Conservation (phyloP, 805 yeast genomes). For the Candida yuanshanica region DNA sequence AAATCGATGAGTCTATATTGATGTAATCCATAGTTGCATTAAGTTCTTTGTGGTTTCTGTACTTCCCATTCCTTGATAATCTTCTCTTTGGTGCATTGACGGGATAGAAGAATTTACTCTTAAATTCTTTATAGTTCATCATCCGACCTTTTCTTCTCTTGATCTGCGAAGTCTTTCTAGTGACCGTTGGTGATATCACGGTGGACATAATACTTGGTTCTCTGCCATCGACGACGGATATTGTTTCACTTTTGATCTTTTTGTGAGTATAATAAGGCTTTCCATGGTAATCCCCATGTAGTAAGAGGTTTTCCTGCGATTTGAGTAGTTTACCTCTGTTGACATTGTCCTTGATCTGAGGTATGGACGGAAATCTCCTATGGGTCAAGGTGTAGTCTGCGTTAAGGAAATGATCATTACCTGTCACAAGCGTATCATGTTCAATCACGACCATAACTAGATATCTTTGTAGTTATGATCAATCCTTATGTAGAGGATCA, state of each 20-base stretch:
- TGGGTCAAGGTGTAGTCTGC: background rate
- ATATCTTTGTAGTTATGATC: no score
- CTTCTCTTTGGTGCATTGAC: conserved; percentile 20
- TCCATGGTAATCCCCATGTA: background rate
- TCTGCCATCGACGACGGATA: conserved; percentile 6
- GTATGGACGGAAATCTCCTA: conserved; percentile 6
- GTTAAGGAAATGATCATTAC: background rate
- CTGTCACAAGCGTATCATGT: background rate
- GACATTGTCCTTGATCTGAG: conserved; percentile 7
- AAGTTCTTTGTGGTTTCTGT: conserved; percentile 19
- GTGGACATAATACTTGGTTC: conserved; percentile 19
- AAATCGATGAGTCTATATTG: conserved; percentile 17
- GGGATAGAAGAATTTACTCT: conserved; percentile 18
- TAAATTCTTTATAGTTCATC: conserved; percentile 17
- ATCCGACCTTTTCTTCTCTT: conserved; percentile 16
- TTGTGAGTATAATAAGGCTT: background rate
- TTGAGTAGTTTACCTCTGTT: conserved; percentile 6
- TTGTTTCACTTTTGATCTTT: background rate
- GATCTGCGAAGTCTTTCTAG: conserved; percentile 13
- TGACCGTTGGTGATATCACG: conserved; percentile 8
- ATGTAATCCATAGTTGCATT: conserved; percentile 20
- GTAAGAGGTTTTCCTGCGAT: background rate
- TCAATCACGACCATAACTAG: conserved; percentile 2
- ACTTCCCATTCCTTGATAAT: conserved; percentile 20
- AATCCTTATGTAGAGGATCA: no score